phyloP scores from a whole-genome alignment of 495 filamentous ascomycete species.

The Amphirosellinia nigrospora region DNA sequence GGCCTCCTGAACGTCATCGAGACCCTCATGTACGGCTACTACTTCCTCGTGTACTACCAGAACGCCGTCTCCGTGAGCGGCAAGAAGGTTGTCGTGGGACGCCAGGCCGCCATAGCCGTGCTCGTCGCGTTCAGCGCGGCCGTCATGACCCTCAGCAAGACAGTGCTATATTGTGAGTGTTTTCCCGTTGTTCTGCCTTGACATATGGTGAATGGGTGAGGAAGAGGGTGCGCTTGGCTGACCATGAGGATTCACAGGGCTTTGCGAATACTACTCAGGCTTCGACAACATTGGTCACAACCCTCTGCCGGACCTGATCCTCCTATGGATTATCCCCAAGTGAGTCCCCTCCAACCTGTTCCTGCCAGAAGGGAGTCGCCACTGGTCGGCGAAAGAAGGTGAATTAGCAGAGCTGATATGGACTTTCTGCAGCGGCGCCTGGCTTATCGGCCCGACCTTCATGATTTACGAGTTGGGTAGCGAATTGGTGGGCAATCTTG shows the following conservation, averaged over 20 bases:
- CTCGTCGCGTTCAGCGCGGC: conserved; percentile 71
- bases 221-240: conserved; percentile 14
- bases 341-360: conserved; percentile 49
- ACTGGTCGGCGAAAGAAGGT: background rate
- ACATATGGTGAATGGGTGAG: background rate
- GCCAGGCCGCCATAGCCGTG: conserved; percentile 65
- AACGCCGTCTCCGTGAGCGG: conserved; percentile 48
- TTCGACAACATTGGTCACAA: conserved; percentile 86
- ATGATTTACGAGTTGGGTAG: conserved; percentile 71
- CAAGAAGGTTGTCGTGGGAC: conserved; percentile 58
- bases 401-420: conserved; percentile 15
- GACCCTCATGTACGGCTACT: conserved; percentile 70
- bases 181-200: background rate
- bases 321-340: conserved; percentile 83
- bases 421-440: conserved; percentile 64
- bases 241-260: conserved; percentile 53
- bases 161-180: conserved; percentile 79
- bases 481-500: conserved; percentile 73
- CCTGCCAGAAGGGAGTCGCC: background rate
- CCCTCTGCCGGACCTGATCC: conserved; percentile 57
- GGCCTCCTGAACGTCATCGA: conserved; percentile 75
- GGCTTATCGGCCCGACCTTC: conserved; percentile 75
- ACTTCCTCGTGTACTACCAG: conserved; percentile 65
- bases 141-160: conserved; percentile 88
- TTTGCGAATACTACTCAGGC: conserved; percentile 78